These are phyloP conservation scores for Trichoderma koningiopsis DNA, from an alignment of 2,329 filamentous ascomycete genomes.

Conservation along the genomic window DNA sequence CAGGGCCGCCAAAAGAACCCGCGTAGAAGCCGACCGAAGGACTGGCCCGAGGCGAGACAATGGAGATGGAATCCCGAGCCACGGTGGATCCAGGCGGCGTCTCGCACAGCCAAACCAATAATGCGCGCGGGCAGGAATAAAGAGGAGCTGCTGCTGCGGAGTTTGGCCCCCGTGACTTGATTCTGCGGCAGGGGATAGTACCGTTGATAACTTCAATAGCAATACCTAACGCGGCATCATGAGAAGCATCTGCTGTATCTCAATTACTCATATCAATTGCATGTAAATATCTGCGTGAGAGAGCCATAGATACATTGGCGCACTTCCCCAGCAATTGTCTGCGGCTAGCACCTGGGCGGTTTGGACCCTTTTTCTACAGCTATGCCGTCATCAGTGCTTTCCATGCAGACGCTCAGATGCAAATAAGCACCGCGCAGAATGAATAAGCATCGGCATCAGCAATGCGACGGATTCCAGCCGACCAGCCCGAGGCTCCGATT, in stretches of 20 bases:
- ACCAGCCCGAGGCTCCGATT: conserved; percentile 1
- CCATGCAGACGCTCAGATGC: neutral
- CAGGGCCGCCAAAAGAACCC: neutral
- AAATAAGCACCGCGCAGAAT: neutral
- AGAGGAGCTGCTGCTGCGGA: neutral
- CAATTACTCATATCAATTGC: neutral
- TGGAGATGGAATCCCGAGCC: neutral
- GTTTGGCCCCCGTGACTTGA: too few relatives aligned
- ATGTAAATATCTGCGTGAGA: neutral
- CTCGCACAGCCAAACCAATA: neutral
- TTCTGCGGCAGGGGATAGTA: neutral
- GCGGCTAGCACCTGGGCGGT: neutral
- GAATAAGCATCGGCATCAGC: neutral
- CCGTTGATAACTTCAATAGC: too few relatives aligned
- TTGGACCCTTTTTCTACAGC: neutral
- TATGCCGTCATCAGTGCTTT: neutral
- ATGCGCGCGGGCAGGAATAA: neutral
- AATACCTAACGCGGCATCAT: neutral
- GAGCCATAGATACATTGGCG: neutral
- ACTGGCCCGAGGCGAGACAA: neutral
- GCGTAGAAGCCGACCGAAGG: conserved; percentile 16
- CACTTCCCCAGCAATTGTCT: neutral
- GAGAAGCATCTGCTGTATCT: neutral
- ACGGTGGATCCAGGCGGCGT: neutral
- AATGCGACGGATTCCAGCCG: neutral